phyloP scores from a whole-genome alignment of 495 filamentous ascomycete genomes.

The Lepraria neglecta region DNA sequence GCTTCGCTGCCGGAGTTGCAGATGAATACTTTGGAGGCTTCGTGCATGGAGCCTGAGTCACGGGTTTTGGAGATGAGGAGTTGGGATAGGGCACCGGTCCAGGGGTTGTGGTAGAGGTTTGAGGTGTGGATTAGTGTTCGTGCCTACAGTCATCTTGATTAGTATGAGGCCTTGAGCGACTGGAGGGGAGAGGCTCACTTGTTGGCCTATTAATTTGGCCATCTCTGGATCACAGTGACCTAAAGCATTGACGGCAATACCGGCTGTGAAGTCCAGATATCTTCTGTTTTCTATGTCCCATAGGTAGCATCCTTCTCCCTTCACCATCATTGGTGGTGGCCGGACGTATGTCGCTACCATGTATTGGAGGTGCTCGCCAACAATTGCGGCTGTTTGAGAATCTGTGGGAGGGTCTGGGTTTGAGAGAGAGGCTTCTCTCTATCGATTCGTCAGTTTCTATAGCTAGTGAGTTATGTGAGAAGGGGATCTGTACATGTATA shows the following conservation, averaged over 20 bases:
- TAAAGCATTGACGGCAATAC: slow-evolving; percentile 90
- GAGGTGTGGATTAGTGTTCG: slow-evolving; percentile 79
- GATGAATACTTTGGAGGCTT: slow-evolving; percentile 77
- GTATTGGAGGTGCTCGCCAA: slow-evolving; percentile 65
- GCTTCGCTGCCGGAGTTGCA: slow-evolving; percentile 94
- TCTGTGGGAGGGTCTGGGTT: slow-evolving; percentile 73
- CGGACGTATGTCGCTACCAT: slow-evolving; percentile 96
- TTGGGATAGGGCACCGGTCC: slow-evolving; percentile 81
- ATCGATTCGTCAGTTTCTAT: background rate
- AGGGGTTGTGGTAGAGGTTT: slow-evolving; percentile 93
- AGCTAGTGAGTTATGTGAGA: no score
- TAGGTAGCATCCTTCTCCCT: slow-evolving; percentile 76
- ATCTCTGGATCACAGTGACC: slow-evolving; percentile 79
- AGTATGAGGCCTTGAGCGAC: background rate
- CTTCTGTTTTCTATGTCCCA: slow-evolving; percentile 84
- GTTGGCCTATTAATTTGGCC: slow-evolving; percentile 60
- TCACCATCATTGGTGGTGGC: slow-evolving; percentile 82
- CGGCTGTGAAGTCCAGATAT: slow-evolving; percentile 91
- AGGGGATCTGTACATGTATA: slow-evolving; percentile 12
- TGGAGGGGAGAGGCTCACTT: slow-evolving; percentile 45
- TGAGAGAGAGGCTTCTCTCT: slow-evolving; percentile 60
- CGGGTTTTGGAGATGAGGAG: slow-evolving; percentile 73
- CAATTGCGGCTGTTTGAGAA: slow-evolving; percentile 66
- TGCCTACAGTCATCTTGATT: slow-evolving; percentile 40
- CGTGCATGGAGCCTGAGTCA: slow-evolving; percentile 70